Conservation (phyloP, 2,329 filamentous ascomycete species). For the Bretziella fagacearum region DNA sequence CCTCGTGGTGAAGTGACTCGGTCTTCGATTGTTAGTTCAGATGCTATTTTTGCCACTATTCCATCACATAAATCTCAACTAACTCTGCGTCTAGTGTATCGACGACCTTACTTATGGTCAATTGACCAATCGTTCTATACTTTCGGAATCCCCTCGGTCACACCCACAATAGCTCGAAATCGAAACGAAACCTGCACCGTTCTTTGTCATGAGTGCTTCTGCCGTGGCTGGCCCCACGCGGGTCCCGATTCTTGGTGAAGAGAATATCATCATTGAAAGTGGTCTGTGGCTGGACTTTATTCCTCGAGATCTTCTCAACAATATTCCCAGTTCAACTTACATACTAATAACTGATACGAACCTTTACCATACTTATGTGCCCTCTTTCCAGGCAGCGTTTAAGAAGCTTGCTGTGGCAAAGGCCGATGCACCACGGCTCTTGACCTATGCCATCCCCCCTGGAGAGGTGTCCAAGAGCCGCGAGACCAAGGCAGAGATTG, state of each 20-base stretch:
- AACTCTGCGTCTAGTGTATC: too few species aligned
- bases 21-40: too few species aligned
- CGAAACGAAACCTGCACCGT: too few species aligned
- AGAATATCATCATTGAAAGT: slow-evolving; percentile 83
- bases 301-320: slow-evolving; percentile 59
- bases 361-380: slow-evolving; percentile 62
- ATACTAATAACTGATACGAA: slow-evolving; percentile 96
- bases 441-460: slow-evolving; percentile 74
- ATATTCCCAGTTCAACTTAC: slow-evolving; percentile 74
- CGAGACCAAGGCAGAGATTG: slow-evolving; percentile 84
- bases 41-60: too few species aligned
- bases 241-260: slow-evolving; percentile 67
- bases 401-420: slow-evolving; percentile 20
- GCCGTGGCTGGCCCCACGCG: slow-evolving; percentile 6
- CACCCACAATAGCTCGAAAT: too few species aligned
- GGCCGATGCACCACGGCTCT: slow-evolving; percentile 43
- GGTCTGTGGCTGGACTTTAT: slow-evolving; percentile 76
- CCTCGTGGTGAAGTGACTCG: too few species aligned
- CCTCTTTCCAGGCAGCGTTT: slow-evolving; percentile 44
- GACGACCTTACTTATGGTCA: too few species aligned
- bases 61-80: too few species aligned
- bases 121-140: too few species aligned
- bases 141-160: too few species aligned
- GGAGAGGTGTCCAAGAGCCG: slow-evolving; percentile 89
- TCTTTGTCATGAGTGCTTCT: background rate